Percentiles rank a stretch among this genome's conserved stretches.
phyloP scores from a whole-genome alignment of 306 rosid species.

The Senna tora region DNA sequence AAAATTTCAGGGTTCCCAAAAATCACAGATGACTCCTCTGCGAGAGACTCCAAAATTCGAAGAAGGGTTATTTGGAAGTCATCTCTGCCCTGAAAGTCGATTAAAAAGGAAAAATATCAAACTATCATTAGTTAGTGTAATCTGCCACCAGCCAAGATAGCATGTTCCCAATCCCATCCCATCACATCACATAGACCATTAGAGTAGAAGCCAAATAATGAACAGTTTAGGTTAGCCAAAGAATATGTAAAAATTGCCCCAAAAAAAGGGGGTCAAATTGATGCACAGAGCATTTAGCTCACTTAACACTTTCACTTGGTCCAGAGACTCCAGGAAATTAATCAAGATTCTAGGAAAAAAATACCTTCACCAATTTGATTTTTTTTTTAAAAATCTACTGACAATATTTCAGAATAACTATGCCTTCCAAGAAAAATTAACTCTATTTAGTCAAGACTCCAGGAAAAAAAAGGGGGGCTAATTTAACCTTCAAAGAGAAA shows the following conservation, averaged over 20 bases:
- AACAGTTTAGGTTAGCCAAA: neutral
- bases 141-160: constrained; percentile 15
- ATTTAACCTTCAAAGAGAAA: constrained; percentile 5
- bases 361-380: neutral
- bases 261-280: neutral
- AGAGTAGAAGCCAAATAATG: neutral
- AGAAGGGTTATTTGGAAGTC: constrained; percentile 96
- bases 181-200: constrained; percentile 3
- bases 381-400: constrained; percentile 6
- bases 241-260: neutral
- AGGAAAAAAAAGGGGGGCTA: neutral
- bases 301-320: neutral
- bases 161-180: constrained; percentile 9
- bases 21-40: constrained; percentile 70
- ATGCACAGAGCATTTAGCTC: too few species aligned
- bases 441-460: neutral
- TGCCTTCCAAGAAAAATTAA: neutral
- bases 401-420: constrained; percentile 12
- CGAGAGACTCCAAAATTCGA: constrained; percentile 79
- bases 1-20: constrained; percentile 74
- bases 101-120: constrained; percentile 34
- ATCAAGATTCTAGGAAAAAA: neutral
- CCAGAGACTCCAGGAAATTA: neutral
- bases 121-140: constrained; percentile 15
- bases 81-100: constrained; percentile 89